Percentiles rank a stretch among this genome's conserved stretches.
phyloP scores from a whole-genome alignment of 2,329 filamentous ascomycete genomes.

The Cladophialophora carrionii region DNA sequence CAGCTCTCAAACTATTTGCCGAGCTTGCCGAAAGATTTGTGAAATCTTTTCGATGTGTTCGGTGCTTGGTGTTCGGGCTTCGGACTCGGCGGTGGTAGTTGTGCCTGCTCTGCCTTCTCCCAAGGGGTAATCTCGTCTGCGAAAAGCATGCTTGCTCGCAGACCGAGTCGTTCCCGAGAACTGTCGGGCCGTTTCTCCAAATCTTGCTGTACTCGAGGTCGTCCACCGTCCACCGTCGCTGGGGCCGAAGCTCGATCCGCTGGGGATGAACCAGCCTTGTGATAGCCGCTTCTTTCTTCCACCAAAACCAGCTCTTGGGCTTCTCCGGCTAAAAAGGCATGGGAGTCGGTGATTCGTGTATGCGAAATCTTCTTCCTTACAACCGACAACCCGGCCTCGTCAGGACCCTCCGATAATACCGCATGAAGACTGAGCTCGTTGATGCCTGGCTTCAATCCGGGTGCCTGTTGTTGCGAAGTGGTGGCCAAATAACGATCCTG shows the following conservation, averaged over 20 bases:
- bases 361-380: conserved; percentile 13
- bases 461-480: background rate
- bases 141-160: conserved; percentile 31
- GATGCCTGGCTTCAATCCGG: background rate
- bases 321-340: conserved; percentile 37
- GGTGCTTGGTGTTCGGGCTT: background rate
- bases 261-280: conserved; percentile 19
- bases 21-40: conserved; percentile 31
- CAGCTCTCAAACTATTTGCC: conserved; percentile 23
- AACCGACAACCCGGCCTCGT: conserved; percentile 4
- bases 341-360: background rate
- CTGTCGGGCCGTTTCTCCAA: conserved; percentile 30
- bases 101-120: conserved; percentile 22
- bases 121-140: conserved; percentile 32
- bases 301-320: conserved; percentile 32
- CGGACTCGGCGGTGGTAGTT: conserved; percentile 3
- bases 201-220: conserved; percentile 23
- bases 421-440: conserved; percentile 3
- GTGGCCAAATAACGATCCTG: background rate
- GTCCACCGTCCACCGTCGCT: background rate
- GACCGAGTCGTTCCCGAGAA: conserved; percentile 32
- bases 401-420: conserved; percentile 17
- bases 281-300: conserved; percentile 14
- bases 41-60: conserved; percentile 23
- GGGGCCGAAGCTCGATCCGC: background rate